Base-by-base conservation (phyloP, 768 basidiomycete species). In the Tylopilus rubrobrunneus region DNA sequence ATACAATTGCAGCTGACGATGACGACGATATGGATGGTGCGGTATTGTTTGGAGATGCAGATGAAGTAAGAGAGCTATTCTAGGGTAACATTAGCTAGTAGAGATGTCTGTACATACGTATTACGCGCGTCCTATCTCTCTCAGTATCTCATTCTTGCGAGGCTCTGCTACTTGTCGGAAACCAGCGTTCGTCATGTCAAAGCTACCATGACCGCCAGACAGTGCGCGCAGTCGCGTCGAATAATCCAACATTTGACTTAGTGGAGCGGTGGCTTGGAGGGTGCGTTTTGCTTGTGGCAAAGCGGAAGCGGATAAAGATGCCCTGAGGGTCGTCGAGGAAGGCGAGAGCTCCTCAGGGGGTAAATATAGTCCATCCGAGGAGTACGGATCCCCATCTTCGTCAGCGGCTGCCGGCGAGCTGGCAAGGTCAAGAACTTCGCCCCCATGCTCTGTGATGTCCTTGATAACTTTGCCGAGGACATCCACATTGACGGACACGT, bases 161-260 rank as follows among this genome's bases (percentile, higher is more conserved):
- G 73, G 60, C 47, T 82, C 76, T 21, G 79, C 76, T 2, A 92
- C 90, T 53, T 75, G 70, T 62, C 76, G 80, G 71, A 92, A 94
- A 15, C 90, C 91, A n/a, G 83, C 87, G 45, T 79, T 80, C 29
- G 73, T 71, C 84, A 89, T 87, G 63, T 93, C 89, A 61, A 93
- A 92, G 17, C 76, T 65, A 12, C 90, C 92, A 65, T 90, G 83
- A 4, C 92, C 92, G 45, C 88, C 92, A 2, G 89, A 87, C 36
- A 93, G 68, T 1, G 92, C 86, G 17, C 92, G 85, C 48, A 94
- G 68, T 15, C 89, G 78, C 44, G 76, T 85, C 9, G 88, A 85
- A 61, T 89, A 94, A 67, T 92, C 86, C 19, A 93, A 73, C 80
- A 92, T 86, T 61, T 78, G 80, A 62, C 84, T 88, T n/a, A 94